phyloP scores from a whole-genome alignment of 306 rosid genomes.

The Mucuna pruriens region DNA sequence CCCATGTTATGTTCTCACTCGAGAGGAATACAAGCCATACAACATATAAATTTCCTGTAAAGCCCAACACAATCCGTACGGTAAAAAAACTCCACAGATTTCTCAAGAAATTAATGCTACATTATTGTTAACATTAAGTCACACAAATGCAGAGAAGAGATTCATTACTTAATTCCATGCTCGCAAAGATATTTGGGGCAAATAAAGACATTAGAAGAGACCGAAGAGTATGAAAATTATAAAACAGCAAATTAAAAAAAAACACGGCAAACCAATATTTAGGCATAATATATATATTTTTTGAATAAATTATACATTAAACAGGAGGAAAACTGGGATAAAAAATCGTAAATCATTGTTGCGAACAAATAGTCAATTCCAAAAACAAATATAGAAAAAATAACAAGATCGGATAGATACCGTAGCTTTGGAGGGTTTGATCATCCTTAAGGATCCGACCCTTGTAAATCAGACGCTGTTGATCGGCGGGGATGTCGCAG shows the following conservation, averaged over 20 bases:
- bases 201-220: not conserved
- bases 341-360: not conserved
- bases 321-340: not conserved
- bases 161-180: not conserved
- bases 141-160: constrained; percentile 20
- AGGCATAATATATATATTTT: no score
- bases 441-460: constrained; percentile 90
- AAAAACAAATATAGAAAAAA: not conserved
- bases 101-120: not conserved
- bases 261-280: not conserved
- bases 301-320: not conserved
- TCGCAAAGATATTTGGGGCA: not conserved
- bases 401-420: constrained; percentile 55
- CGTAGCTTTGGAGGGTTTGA: constrained; percentile 75
- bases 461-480: constrained; percentile 88
- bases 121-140: not conserved
- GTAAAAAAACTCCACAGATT: not conserved
- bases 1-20: not conserved
- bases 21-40: not conserved
- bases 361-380: not conserved
- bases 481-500: constrained; percentile 65
- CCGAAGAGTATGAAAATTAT: not conserved
- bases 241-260: constrained; percentile 16
- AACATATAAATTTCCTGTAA: not conserved
- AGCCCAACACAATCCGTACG: not conserved